Conservation (phyloP, 495 filamentous ascomycete genomes). For the Hypoxylon fuscum region DNA sequence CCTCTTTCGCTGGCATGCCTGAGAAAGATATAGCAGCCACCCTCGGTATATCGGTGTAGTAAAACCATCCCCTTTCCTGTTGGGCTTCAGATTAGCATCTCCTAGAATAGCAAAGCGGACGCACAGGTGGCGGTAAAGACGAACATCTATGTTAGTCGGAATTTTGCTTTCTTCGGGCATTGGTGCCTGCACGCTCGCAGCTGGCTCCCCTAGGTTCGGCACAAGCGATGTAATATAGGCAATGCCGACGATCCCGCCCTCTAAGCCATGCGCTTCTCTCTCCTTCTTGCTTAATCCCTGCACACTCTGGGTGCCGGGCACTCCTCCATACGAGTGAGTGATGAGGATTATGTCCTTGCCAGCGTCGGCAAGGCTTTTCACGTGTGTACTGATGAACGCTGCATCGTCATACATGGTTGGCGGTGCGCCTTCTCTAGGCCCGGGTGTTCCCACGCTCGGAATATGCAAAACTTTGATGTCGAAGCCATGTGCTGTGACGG, state of each 20-base stretch:
- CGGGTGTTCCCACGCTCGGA: not conserved
- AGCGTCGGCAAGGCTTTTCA: slow-evolving; percentile 40
- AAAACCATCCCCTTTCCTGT: not conserved
- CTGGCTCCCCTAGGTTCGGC: not conserved
- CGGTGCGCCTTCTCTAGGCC: not conserved
- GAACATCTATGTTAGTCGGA: not conserved
- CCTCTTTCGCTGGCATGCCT: not conserved
- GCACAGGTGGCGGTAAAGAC: not conserved
- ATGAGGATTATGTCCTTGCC: slow-evolving; percentile 52
- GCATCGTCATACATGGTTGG: slow-evolving; percentile 38
- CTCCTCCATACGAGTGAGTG: slow-evolving; percentile 52
- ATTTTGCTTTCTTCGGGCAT: not conserved
- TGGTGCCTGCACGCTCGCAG: not conserved
- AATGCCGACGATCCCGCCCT: slow-evolving; percentile 56
- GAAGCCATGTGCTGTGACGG: not conserved
- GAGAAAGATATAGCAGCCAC: not conserved
- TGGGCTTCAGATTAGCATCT: not conserved
- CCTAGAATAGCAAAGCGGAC: not conserved
- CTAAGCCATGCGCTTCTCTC: slow-evolving; percentile 44
- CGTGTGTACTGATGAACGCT: slow-evolving; percentile 37
- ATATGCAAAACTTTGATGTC: not conserved
- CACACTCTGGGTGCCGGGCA: slow-evolving; percentile 20
- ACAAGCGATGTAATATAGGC: slow-evolving; percentile 58
- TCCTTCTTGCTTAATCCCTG: slow-evolving; percentile 47
- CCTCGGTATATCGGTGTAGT: not conserved